Percentiles rank a stretch among this genome's conserved stretches.
Conservation (phyloP, 2,329 filamentous ascomycete species). For the Botrytis byssoidea region DNA sequence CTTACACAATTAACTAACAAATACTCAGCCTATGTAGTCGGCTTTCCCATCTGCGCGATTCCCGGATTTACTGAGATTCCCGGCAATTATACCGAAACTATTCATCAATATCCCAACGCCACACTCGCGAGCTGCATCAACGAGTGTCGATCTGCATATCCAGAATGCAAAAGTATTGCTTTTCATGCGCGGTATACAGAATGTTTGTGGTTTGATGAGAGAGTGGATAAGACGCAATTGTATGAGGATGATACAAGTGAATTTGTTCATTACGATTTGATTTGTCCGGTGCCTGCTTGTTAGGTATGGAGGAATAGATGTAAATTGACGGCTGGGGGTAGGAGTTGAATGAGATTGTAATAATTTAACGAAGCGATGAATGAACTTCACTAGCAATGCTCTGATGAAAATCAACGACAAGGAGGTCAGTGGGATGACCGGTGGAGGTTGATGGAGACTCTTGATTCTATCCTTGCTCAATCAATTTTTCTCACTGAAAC, state of each 20-base stretch:
- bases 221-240: constrained; percentile 10
- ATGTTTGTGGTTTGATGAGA: constrained; percentile 15
- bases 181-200: constrained; percentile 10
- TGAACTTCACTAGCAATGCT: background rate
- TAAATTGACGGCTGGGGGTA: too few species aligned
- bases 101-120: background rate
- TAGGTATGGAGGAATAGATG: background rate
- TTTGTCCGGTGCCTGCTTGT: constrained; percentile 7
- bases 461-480: background rate
- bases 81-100: constrained; percentile 8
- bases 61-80: background rate
- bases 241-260: constrained; percentile 15
- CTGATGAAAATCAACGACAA: background rate
- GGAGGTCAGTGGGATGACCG: too few species aligned
- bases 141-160: constrained; percentile 16
- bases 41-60: background rate
- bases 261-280: constrained; percentile 21
- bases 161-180: constrained; percentile 10
- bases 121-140: constrained; percentile 6
- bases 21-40: background rate
- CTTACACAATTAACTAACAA: background rate
- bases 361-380: background rate
- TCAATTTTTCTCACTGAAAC: background rate
- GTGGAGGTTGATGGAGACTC: background rate
- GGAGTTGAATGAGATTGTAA: too few species aligned